These are phyloP conservation scores for Coemansia sp. DNA, from an alignment of 192 early-diverging fungal species.

Conservation along the genomic window DNA sequence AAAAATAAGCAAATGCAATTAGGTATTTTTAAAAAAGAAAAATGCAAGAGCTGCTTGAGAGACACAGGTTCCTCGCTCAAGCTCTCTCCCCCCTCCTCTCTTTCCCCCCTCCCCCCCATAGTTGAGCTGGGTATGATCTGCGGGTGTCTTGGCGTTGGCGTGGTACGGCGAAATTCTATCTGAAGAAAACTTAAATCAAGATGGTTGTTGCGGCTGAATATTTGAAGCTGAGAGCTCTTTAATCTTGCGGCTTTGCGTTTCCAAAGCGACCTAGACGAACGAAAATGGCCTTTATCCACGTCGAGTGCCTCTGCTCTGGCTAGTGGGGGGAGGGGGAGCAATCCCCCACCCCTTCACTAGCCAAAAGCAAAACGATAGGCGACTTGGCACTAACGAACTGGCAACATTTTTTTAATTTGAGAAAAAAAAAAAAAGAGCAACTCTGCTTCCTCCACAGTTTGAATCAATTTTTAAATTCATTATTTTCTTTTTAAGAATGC, in stretches of 20 bases:
- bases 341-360: neutral
- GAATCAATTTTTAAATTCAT: neutral
- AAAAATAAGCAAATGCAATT: neutral
- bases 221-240: slow-evolving; percentile 31
- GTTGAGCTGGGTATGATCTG: neutral
- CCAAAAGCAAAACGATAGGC: neutral
- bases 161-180: neutral
- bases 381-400: slow-evolving; percentile 31
- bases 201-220: slow-evolving; percentile 29
- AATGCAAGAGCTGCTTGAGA: neutral
- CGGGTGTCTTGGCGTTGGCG: neutral
- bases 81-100: too few relatives aligned
- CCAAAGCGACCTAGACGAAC: slow-evolving; percentile 37
- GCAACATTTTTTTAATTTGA: slow-evolving; percentile 18
- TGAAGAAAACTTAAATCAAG: slow-evolving; percentile 8
- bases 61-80: too few relatives aligned
- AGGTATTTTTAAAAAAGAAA: slow-evolving; percentile 7
- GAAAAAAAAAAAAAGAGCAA: neutral
- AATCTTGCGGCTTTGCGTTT: slow-evolving; percentile 36
- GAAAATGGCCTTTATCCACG: slow-evolving; percentile 41
- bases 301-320: slow-evolving; percentile 14
- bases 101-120: neutral
- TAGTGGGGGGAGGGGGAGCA: neutral
- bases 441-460: neutral
- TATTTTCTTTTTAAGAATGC: slow-evolving; percentile 50